Conservation (phyloP, 306 rosid genomes). For the Lupinus albus region DNA sequence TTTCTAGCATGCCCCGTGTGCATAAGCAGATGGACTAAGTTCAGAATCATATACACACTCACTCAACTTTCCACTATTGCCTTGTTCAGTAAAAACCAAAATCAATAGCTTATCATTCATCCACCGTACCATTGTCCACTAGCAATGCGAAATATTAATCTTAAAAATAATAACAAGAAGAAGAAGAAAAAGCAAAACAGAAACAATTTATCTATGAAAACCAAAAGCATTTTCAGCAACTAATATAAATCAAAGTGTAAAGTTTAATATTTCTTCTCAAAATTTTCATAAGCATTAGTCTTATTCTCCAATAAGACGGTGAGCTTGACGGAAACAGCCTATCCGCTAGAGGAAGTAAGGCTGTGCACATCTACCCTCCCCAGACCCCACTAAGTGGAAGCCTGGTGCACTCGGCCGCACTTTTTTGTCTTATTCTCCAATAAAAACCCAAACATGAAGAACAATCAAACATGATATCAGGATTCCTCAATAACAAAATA, state of each 20-base stretch:
- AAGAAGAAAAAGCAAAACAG: too few species aligned
- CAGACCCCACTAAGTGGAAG: too few species aligned
- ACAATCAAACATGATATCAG: background rate
- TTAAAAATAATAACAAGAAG: background rate
- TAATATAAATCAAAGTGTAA: background rate
- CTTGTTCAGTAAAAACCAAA: background rate
- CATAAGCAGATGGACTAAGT: background rate
- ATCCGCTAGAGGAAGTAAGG: too few species aligned
- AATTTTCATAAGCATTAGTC: background rate
- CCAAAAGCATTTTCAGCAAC: background rate
- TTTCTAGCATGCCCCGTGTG: background rate
- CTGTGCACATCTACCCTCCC: too few species aligned
- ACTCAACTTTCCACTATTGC: background rate
- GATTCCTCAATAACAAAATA: background rate
- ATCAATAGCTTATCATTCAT: background rate
- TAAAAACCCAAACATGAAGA: background rate
- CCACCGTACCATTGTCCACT: background rate
- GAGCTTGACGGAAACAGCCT: too few species aligned
- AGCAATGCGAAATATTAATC: background rate
- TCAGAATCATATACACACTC: conserved; percentile 2
- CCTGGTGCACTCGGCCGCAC: too few species aligned
- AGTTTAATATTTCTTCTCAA: background rate
- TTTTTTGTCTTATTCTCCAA: background rate
- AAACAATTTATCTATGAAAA: background rate
- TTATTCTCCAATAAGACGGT: background rate